Percentiles rank a stretch among this genome's conserved stretches.
Conservation (phyloP, 1,284 basidiomycete species). For the Mycena sp. region DNA sequence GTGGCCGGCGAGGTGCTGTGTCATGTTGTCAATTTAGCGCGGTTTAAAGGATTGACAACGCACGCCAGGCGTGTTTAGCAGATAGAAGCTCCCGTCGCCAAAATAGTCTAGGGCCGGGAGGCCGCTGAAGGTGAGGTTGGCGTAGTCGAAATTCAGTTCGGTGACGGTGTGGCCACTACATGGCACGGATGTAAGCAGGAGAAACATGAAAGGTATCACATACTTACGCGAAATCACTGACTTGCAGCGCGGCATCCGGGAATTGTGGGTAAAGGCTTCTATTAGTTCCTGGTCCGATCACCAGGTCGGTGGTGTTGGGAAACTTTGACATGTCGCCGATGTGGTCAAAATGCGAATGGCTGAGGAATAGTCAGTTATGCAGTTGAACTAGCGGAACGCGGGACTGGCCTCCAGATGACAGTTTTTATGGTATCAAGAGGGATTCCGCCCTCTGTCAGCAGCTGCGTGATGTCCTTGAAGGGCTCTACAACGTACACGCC, state of each 20-base stretch:
- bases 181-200: no score
- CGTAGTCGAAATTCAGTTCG: constrained; percentile 16
- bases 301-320: constrained; percentile 28
- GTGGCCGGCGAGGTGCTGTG: constrained; percentile 28
- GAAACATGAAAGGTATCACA: background rate
- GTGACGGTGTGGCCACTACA: constrained; percentile 24
- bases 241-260: constrained; percentile 24
- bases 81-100: constrained; percentile 23
- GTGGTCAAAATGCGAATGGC: background rate
- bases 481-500: background rate
- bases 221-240: constrained; percentile 32
- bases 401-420: constrained; percentile 36
- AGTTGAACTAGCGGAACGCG: background rate
- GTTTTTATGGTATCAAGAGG: constrained; percentile 28
- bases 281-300: constrained; percentile 31
- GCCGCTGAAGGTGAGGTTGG: constrained; percentile 9
- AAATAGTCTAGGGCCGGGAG: constrained; percentile 7
- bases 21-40: no score
- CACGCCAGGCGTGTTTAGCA: constrained; percentile 27
- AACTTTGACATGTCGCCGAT: constrained; percentile 32
- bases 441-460: constrained; percentile 30
- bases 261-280: constrained; percentile 21
- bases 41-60: background rate
- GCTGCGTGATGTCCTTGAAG: constrained; percentile 26
- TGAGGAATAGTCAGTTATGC: background rate